These are phyloP conservation scores for Oenanthe javanica DNA, from an alignment of 140 eudicot genomes.

Conservation along the genomic window DNA sequence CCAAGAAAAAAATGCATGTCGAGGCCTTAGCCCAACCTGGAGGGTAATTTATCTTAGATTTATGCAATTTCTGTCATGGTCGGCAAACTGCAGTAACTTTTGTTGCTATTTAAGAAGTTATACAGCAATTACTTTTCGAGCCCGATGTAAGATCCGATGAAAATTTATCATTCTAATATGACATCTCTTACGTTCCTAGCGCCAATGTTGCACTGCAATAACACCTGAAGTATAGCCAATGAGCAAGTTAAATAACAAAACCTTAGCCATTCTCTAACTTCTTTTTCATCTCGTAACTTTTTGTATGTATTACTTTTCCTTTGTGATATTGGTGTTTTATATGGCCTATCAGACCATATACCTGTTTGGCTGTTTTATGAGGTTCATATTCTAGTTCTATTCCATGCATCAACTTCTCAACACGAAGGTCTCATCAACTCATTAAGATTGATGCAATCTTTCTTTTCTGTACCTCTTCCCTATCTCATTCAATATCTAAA, in stretches of 20 bases:
- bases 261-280: too few relatives aligned
- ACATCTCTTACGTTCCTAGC: not conserved
- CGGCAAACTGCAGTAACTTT: not conserved
- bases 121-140: not conserved
- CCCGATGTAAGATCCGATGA: not conserved
- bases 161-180: not conserved
- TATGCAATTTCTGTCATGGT: not conserved
- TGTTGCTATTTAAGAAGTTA: not conserved
- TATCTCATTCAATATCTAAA: not conserved
- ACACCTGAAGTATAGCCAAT: too few relatives aligned
- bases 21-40: not conserved
- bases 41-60: not conserved
- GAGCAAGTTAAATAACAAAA: too few relatives aligned
- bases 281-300: not conserved
- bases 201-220: too few relatives aligned
- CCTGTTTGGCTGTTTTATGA: not conserved
- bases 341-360: not conserved
- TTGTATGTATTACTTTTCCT: not conserved
- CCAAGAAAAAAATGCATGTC: not conserved
- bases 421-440: not conserved
- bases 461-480: not conserved
- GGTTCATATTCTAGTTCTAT: not conserved
- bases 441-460: not conserved
- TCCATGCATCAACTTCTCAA: not conserved
- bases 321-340: constrained; percentile 1